phyloP scores from a whole-genome alignment of 495 filamentous ascomycete genomes.

The Xylaria castorea region DNA sequence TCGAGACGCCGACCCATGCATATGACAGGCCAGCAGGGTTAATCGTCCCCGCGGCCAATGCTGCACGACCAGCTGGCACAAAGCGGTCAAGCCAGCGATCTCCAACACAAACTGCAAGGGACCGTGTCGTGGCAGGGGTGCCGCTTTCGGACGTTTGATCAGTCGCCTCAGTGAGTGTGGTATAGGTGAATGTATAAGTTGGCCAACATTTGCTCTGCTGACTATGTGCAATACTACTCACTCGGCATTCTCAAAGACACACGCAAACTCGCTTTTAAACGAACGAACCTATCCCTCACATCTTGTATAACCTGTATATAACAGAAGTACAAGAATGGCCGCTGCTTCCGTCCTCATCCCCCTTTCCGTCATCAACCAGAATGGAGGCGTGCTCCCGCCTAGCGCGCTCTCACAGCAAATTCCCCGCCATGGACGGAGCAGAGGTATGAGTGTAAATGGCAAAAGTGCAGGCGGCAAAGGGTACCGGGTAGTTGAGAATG shows the following conservation, averaged over 20 bases:
- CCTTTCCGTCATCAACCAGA: slow-evolving; percentile 42
- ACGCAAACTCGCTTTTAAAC: not conserved
- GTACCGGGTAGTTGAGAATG: slow-evolving; percentile 52
- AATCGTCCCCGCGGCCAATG: slow-evolving; percentile 19
- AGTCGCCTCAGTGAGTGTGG: slow-evolving; percentile 5
- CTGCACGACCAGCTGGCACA: slow-evolving; percentile 31
- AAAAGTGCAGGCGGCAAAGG: slow-evolving; percentile 45
- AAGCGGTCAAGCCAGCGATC: slow-evolving; percentile 27
- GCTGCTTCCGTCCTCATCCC: slow-evolving; percentile 43
- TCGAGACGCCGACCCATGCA: slow-evolving; percentile 14
- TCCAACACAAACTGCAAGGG: slow-evolving; percentile 20
- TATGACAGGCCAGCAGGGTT: slow-evolving; percentile 26
- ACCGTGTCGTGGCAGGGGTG: slow-evolving; percentile 19
- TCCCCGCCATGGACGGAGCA: slow-evolving; percentile 52
- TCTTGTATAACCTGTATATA: slow-evolving; percentile 11
- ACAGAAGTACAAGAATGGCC: slow-evolving; percentile 38
- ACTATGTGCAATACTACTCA: slow-evolving; percentile 7
- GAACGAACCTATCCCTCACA: not conserved
- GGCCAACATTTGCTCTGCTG: not conserved
- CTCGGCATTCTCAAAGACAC: not conserved
- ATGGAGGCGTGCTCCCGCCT: slow-evolving; percentile 51
- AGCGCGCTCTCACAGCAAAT: slow-evolving; percentile 50
- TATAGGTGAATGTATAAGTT: slow-evolving; percentile 24
- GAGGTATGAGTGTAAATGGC: slow-evolving; percentile 50
- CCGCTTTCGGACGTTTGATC: slow-evolving; percentile 22